Evolutionary conservation across 805 yeast species (phyloP).

Genomic region (Kazachstania africana): DNA sequence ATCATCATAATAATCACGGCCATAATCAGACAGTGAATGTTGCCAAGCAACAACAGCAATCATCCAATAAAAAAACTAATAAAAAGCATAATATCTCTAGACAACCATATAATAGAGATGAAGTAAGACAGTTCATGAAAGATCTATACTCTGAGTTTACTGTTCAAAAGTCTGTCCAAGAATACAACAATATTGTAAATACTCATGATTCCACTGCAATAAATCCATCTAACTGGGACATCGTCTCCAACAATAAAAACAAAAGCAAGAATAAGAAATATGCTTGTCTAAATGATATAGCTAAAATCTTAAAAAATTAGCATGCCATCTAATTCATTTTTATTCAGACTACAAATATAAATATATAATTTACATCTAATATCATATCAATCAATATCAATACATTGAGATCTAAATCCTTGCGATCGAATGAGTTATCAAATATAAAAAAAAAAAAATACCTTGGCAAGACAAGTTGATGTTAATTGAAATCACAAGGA

Average conservation of each 20-base stretch:
- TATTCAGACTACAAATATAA: not conserved
- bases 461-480: too few species aligned
- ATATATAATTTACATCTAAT: too few species aligned
- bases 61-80: conserved; percentile 1
- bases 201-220: conserved; percentile 2
- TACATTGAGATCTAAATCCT: not conserved
- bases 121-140: conserved; percentile 15
- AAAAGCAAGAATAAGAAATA: conserved; percentile 23
- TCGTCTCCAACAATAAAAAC: conserved; percentile 16
- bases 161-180: not conserved
- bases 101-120: conserved; percentile 19
- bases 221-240: conserved; percentile 20
- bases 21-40: too few species aligned
- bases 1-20: too few species aligned
- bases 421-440: too few species aligned
- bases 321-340: not conserved
- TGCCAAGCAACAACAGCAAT: not conserved
- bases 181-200: conserved; percentile 5
- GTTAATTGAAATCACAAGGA: too few species aligned
- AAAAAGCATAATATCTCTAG: conserved; percentile 3
- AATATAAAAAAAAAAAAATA: too few species aligned
- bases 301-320: conserved; percentile 13
- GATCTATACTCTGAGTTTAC: conserved; percentile 6
- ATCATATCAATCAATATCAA: too few species aligned
- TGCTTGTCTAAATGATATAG: conserved; percentile 18